Percentiles rank a stretch among this genome's conserved stretches.
These are phyloP conservation scores for Crucihimalaya himalaica DNA, from an alignment of 345 rosid genomes.

Conservation along the genomic window DNA sequence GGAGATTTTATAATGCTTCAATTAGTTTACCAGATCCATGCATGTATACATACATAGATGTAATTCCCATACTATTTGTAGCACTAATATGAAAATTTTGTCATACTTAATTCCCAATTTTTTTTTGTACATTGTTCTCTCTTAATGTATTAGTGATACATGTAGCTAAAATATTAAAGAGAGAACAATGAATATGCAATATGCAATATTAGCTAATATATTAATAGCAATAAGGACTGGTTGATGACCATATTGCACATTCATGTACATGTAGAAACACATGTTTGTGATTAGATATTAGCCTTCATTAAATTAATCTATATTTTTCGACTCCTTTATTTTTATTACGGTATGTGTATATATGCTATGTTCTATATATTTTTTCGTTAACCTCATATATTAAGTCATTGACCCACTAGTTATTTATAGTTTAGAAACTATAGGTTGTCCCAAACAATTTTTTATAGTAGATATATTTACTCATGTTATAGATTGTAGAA, in stretches of 20 bases:
- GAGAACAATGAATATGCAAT: no score
- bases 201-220: no score
- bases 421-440: background rate
- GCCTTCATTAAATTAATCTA: background rate
- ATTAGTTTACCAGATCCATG: conserved; percentile 1
- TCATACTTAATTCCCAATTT: background rate
- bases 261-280: background rate
- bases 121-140: background rate
- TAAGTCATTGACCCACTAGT: background rate
- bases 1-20: conserved; percentile 6
- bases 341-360: background rate
- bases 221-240: background rate
- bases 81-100: background rate
- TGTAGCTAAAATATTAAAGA: no score
- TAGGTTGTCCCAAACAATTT: background rate
- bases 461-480: background rate
- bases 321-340: background rate
- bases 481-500: background rate
- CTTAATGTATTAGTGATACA: background rate
- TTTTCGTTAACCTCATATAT: background rate
- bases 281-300: background rate
- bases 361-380: background rate
- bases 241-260: background rate
- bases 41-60: conserved; percentile 5
- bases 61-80: background rate